Evolutionary conservation across 2,329 filamentous ascomycete species (phyloP), one percentile per base, ranked within the genome.

Genomic region (Podosphaera fusca): DNA sequence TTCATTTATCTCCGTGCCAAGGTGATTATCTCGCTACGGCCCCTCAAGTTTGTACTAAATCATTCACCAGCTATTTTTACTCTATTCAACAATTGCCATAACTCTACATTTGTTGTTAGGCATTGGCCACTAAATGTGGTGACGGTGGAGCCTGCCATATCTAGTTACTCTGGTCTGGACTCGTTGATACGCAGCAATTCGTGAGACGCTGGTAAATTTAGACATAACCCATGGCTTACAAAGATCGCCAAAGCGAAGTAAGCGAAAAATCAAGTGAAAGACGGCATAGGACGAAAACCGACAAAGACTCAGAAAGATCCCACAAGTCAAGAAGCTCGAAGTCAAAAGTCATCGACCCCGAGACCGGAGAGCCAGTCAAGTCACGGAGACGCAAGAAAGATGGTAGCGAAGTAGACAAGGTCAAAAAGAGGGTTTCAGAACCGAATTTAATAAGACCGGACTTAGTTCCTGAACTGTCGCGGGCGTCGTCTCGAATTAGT

Each of bases 401-500:
- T 57, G 64, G 66, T 46, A 65, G 63, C 50, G 62, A 61, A 3
- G 58, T 52, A 31, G 63, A 63, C 6, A 61, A 56, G 42, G 60
- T 60, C 14, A 50, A 52, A 10, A 59, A 63, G 46, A 61, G 58
- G 58, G 60, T 59, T 7, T 64, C 64, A 7, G 62, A 65, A 55
- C 57, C 61, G 40, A 62, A 62, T 12, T 53, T 57, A 35, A 63
- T 63, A 21, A 72, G 73, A 64, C 73, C 73, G 64, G 74, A 73
- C 56, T 66, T 77, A 51, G 72, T 75, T 10, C 74, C 73, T 30
- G 73, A 75, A 64, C 66, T 76, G 45, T 58, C 65, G 55, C 60
- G 67, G 50, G 62, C 66, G 9, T 63, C 64, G 49, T 67, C 66
- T 12, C 63, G 65, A 59, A 63, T 60, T 57, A 66, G 64, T 59